Evolutionary conservation across 2,329 filamentous ascomycete species (phyloP).

Genomic region (Phialophora tarda): DNA sequence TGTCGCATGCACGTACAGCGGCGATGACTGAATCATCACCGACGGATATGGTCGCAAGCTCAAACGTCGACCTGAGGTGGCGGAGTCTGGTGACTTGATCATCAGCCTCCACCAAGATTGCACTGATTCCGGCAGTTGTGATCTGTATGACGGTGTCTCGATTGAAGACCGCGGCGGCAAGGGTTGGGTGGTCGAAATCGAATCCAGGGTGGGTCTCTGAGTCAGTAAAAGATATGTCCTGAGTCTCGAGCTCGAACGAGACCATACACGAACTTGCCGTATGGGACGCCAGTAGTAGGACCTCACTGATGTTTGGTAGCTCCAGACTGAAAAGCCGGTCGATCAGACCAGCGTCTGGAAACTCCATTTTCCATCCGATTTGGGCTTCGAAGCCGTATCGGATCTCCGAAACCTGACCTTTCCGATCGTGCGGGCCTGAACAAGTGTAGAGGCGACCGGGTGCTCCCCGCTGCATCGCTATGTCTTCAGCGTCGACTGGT

Average conservation of each 20-base stretch:
- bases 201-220: conserved; percentile 47
- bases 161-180: conserved; percentile 50
- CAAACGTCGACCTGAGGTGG: conserved; percentile 8
- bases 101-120: conserved; percentile 17
- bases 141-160: conserved; percentile 50
- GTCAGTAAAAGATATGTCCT: conserved; percentile 49
- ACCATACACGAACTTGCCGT: conserved; percentile 50
- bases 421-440: conserved; percentile 45
- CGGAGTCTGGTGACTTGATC: not conserved
- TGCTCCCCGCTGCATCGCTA: conserved; percentile 5
- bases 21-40: conserved; percentile 20
- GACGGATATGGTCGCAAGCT: conserved; percentile 19
- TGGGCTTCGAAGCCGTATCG: conserved; percentile 72
- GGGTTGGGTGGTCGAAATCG: conserved; percentile 50
- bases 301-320: conserved; percentile 43
- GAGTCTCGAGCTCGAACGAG: conserved; percentile 46
- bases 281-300: conserved; percentile 51
- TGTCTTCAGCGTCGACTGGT: conserved; percentile 12
- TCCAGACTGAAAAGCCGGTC: conserved; percentile 53
- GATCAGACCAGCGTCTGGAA: conserved; percentile 50
- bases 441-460: conserved; percentile 32
- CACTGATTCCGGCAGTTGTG: conserved; percentile 40
- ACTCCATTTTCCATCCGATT: conserved; percentile 57
- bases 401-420: conserved; percentile 70
- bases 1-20: conserved; percentile 2